phyloP scores from a whole-genome alignment of 768 basidiomycete genomes.

The Tricholoma sp. region DNA sequence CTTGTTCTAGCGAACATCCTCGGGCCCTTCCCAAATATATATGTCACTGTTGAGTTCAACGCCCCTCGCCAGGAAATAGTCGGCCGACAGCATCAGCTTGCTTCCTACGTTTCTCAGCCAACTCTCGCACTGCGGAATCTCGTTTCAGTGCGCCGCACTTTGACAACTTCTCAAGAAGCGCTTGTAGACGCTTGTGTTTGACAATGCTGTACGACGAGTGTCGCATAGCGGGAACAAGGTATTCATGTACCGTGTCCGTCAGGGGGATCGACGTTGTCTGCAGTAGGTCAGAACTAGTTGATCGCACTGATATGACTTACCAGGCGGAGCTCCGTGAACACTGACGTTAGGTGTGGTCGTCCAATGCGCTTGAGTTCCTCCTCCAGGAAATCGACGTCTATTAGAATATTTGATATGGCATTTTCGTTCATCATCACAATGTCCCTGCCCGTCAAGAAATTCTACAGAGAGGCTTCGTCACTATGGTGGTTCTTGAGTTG shows the following conservation, averaged over 20 bases:
- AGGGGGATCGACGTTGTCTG: conserved; percentile 73
- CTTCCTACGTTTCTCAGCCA: conserved; percentile 65
- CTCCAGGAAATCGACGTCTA: conserved; percentile 86
- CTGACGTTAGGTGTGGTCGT: conserved; percentile 59
- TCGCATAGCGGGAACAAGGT: conserved; percentile 64
- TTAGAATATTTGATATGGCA: conserved; percentile 78
- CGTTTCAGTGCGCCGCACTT: conserved; percentile 60
- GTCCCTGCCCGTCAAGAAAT: conserved; percentile 72
- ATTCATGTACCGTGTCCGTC: conserved; percentile 71
- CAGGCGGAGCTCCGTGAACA: conserved; percentile 74
- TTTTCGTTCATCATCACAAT: conserved; percentile 83
- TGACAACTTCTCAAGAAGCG: conserved; percentile 75
- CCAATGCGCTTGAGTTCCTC: conserved; percentile 78
- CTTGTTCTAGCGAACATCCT: no score
- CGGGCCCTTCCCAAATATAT: no score
- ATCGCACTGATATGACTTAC: conserved; percentile 38
- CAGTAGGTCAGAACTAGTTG: conserved; percentile 6
- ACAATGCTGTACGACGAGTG: conserved; percentile 62
- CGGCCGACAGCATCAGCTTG: conserved; percentile 77
- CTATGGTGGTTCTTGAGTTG: not conserved
- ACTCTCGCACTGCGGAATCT: conserved; percentile 53
- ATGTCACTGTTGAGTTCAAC: conserved; percentile 25
- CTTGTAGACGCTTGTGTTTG: conserved; percentile 66
- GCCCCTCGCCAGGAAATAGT: conserved; percentile 64
- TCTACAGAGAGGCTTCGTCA: conserved; percentile 33